A percentile compares a stretch with the other conserved stretches of the same genome.
These are phyloP conservation scores for Termitomyces sp. DNA, from an alignment of 768 basidiomycete species.

Conservation along the genomic window DNA sequence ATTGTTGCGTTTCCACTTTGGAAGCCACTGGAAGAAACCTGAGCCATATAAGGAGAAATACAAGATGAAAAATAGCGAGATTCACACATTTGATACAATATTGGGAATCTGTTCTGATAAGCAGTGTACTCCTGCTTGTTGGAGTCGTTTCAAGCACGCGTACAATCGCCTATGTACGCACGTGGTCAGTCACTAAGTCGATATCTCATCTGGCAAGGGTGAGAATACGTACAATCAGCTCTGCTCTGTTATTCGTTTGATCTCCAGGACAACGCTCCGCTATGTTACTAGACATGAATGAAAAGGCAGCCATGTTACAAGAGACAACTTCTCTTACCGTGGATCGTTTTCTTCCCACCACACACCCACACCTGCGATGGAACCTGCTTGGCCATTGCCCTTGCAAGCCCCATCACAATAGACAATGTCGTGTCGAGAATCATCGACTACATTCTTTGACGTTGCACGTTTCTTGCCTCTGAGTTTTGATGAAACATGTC, in stretches of 20 bases:
- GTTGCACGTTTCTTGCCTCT: slow-evolving; percentile 30
- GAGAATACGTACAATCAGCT: slow-evolving; percentile 60
- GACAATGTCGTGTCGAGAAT: slow-evolving; percentile 43
- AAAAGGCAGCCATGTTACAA: neutral
- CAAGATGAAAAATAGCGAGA: slow-evolving; percentile 4
- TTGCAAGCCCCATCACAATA: slow-evolving; percentile 88
- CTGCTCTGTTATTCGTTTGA: slow-evolving; percentile 87
- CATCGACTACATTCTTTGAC: slow-evolving; percentile 22
- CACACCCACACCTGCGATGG: slow-evolving; percentile 80
- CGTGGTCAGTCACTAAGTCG: neutral
- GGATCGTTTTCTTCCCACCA: slow-evolving; percentile 77
- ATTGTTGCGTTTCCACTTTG: slow-evolving; percentile 53
- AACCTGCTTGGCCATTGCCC: slow-evolving; percentile 65
- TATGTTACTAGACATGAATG: slow-evolving; percentile 53
- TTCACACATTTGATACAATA: slow-evolving; percentile 75
- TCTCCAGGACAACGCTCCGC: slow-evolving; percentile 77
- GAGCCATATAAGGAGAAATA: neutral
- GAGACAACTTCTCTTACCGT: slow-evolving; percentile 32
- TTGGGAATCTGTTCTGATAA: slow-evolving; percentile 82
- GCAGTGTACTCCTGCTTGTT: slow-evolving; percentile 41
- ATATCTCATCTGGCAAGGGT: neutral
- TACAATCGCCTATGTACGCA: slow-evolving; percentile 62
- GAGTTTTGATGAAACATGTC: neutral
- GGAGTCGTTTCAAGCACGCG: slow-evolving; percentile 76
- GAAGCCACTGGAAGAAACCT: slow-evolving; percentile 71